Percentiles rank a stretch among this genome's conserved stretches.
Conservation (phyloP, 1,139 yeast species). For the Zygosaccharomyces sapae region DNA sequence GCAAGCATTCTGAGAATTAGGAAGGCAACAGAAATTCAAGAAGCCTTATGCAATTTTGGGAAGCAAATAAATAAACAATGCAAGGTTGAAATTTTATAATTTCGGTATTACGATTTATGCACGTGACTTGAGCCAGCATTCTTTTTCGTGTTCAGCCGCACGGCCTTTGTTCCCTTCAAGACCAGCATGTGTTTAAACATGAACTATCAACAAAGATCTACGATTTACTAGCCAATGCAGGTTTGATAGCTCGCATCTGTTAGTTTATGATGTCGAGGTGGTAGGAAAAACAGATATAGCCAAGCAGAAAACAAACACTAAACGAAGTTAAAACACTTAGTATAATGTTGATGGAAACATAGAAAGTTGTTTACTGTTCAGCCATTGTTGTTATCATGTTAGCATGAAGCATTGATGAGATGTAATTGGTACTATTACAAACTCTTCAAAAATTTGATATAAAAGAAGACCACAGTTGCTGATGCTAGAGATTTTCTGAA, state of each 20-base stretch:
- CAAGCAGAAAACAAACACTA: constrained; percentile 5
- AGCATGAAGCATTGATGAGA: constrained; percentile 1
- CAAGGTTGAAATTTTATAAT: neutral
- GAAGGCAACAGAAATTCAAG: no score
- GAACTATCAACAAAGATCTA: constrained; percentile 1
- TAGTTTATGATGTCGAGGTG: neutral
- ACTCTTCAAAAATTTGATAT: neutral
- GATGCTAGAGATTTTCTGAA: neutral
- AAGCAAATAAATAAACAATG: neutral
- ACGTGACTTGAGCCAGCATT: constrained; percentile 5
- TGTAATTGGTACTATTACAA: neutral
- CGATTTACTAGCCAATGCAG: neutral
- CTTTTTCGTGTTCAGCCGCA: constrained; percentile 1
- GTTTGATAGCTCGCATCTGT: neutral
- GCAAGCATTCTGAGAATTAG: no score
- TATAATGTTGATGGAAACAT: constrained; percentile 1
- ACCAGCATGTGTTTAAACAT: constrained; percentile 2
- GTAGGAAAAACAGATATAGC: neutral
- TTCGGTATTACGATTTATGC: neutral
- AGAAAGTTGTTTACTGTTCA: neutral
- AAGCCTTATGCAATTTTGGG: neutral
- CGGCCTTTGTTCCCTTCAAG: neutral
- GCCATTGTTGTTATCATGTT: neutral
- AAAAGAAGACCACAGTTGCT: neutral
- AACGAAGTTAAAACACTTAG: neutral